These are phyloP conservation scores for Tylopilus rubrobrunneus DNA, from an alignment of 768 basidiomycete species.

Conservation along the genomic window DNA sequence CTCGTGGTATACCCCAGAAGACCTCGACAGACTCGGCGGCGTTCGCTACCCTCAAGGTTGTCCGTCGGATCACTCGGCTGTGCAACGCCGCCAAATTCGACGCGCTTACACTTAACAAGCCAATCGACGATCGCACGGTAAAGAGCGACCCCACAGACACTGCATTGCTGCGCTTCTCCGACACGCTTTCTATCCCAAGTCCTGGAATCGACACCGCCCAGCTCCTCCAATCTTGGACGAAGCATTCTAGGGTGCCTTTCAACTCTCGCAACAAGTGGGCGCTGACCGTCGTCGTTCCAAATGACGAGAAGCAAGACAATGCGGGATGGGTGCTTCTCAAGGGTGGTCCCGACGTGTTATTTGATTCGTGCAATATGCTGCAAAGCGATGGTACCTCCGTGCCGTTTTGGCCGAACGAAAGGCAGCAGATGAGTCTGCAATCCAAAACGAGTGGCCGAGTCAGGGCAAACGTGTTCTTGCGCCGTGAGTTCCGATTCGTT, in stretches of 20 bases:
- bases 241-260: constrained; percentile 37
- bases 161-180: constrained; percentile 48
- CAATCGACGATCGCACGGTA: constrained; percentile 31
- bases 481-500: no score
- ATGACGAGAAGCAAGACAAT: no score
- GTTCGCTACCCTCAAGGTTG: constrained; percentile 16
- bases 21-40: constrained; percentile 1
- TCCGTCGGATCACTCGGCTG: constrained; percentile 42
- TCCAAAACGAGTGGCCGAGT: constrained; percentile 42
- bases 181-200: constrained; percentile 23
- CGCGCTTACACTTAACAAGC: constrained; percentile 17
- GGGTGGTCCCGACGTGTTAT: no score
- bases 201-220: constrained; percentile 17
- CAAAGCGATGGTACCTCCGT: no score
- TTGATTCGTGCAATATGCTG: no score
- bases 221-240: constrained; percentile 20
- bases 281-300: no score
- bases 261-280: no score
- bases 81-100: constrained; percentile 57
- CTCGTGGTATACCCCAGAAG: constrained; percentile 11
- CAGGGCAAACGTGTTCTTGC: constrained; percentile 53
- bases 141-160: constrained; percentile 51
- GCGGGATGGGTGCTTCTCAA: constrained; percentile 47
- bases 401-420: constrained; percentile 27
- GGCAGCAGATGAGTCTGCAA: constrained; percentile 17